These are phyloP conservation scores for Zalerion maritima DNA, from an alignment of 495 filamentous ascomycete genomes.

Conservation along the genomic window DNA sequence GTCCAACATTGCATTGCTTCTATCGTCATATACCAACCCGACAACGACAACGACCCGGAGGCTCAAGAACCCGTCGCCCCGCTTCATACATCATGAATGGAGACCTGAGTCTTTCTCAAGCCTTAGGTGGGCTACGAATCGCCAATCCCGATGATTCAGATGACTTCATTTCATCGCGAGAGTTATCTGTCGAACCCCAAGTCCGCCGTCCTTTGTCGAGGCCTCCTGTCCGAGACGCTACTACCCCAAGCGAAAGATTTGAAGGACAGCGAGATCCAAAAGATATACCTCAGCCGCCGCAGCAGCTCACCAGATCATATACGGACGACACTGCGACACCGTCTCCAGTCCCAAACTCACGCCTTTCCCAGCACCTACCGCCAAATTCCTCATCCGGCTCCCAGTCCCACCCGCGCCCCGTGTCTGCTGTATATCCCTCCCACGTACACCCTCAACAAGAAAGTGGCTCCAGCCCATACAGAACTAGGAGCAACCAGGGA, in stretches of 20 bases:
- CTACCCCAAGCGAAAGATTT: constrained; percentile 3
- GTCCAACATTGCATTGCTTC: background rate
- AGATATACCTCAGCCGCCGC: background rate
- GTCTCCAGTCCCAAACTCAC: constrained; percentile 22
- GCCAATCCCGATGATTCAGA: constrained; percentile 92
- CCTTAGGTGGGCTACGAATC: constrained; percentile 87
- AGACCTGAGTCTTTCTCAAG: constrained; percentile 83
- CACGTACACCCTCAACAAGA: constrained; percentile 19
- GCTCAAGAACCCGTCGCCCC: background rate
- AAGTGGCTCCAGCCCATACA: constrained; percentile 29
- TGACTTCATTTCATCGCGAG: constrained; percentile 41
- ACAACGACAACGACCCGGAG: background rate
- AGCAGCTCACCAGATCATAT: constrained; percentile 13
- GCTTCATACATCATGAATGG: constrained; percentile 51
- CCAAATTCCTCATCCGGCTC: constrained; percentile 23
- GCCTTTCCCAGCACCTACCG: constrained; percentile 31
- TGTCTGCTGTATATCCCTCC: constrained; percentile 38
- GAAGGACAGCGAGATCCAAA: constrained; percentile 5
- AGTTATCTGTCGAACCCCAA: constrained; percentile 19
- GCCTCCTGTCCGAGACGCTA: constrained; percentile 4
- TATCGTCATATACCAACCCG: background rate
- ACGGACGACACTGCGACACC: constrained; percentile 13
- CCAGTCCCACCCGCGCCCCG: constrained; percentile 31
- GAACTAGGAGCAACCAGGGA: constrained; percentile 45
- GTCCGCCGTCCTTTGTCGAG: constrained; percentile 11